A percentile compares a stretch with the other conserved stretches of the same genome.
Evolutionary conservation across 495 filamentous ascomycete genomes (phyloP).

Genomic region (Xylaria cubensis): DNA sequence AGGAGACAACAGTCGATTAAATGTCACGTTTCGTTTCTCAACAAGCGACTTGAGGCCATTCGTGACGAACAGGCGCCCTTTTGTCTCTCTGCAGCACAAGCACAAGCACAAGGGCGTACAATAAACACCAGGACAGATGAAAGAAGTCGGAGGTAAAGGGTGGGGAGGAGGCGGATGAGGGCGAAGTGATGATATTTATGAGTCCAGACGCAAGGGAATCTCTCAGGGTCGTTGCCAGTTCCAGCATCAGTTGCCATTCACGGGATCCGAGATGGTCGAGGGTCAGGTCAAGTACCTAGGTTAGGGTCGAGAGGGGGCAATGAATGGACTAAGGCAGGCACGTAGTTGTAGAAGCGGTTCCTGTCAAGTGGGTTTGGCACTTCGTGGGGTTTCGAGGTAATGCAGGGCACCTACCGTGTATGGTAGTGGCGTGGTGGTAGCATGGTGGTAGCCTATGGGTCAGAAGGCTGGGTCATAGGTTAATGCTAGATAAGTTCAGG

Average conservation of each 20-base stretch:
- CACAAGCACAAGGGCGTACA: not conserved
- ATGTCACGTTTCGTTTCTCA: not conserved
- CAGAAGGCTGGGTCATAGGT: slow-evolving; percentile 1
- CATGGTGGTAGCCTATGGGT: not conserved
- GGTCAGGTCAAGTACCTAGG: not conserved
- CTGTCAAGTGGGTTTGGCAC: slow-evolving; percentile 16
- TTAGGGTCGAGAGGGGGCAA: not conserved
- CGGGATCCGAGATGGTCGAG: slow-evolving; percentile 14
- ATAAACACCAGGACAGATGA: slow-evolving; percentile 14
- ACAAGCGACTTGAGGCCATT: slow-evolving; percentile 13
- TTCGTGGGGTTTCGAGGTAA: slow-evolving; percentile 14
- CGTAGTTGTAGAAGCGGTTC: slow-evolving; percentile 5
- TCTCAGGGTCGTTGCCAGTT: slow-evolving; percentile 16
- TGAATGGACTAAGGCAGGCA: not conserved
- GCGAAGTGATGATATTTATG: slow-evolving; percentile 1
- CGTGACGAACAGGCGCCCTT: not conserved
- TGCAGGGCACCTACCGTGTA: not conserved
- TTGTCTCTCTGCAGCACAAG: not conserved
- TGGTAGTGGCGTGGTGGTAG: not conserved
- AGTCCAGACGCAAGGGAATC: not conserved
- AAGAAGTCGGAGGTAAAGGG: slow-evolving; percentile 13
- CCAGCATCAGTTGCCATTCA: slow-evolving; percentile 25
- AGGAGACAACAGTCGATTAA: not conserved
- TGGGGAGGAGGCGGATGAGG: not conserved
- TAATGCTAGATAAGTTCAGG: not conserved